These are phyloP conservation scores for Suillus variegatus DNA, from an alignment of 768 basidiomycete species.

Conservation along the genomic window DNA sequence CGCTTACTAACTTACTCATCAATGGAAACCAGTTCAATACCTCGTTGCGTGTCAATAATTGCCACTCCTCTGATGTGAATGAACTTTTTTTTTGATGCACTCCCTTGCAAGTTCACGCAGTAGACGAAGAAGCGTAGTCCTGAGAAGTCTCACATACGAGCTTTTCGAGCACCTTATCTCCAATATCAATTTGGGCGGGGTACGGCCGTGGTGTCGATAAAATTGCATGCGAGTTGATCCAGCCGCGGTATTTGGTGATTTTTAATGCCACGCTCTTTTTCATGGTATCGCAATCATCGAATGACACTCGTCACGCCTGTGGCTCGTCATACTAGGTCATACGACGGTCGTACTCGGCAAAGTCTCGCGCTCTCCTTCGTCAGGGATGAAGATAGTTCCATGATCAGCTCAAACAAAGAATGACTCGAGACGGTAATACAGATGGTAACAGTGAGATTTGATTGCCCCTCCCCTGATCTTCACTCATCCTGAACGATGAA, in stretches of 20 bases:
- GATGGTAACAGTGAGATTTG: not conserved
- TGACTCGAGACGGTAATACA: not conserved
- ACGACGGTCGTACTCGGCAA: not conserved
- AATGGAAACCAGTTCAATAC: not conserved
- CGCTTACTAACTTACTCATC: not conserved
- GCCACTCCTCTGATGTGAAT: not conserved
- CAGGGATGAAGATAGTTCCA: not conserved
- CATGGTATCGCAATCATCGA: not conserved
- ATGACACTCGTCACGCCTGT: not conserved
- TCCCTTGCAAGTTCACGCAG: not conserved
- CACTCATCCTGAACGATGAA: not conserved
- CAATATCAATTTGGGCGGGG: not conserved
- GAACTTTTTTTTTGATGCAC: not conserved
- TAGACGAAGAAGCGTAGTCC: not conserved
- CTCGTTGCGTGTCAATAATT: not conserved
- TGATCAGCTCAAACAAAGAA: not conserved
- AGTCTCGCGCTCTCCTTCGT: not conserved
- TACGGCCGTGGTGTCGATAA: not conserved
- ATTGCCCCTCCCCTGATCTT: too few species aligned
- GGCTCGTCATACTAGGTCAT: not conserved
- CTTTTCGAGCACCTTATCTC: not conserved
- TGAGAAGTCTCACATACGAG: not conserved
- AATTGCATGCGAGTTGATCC: not conserved
- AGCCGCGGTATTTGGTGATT: too few species aligned
- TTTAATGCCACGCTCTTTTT: not conserved